phyloP scores from a whole-genome alignment of 2,329 filamentous ascomycete genomes.

The Aspergillus neoniger region DNA sequence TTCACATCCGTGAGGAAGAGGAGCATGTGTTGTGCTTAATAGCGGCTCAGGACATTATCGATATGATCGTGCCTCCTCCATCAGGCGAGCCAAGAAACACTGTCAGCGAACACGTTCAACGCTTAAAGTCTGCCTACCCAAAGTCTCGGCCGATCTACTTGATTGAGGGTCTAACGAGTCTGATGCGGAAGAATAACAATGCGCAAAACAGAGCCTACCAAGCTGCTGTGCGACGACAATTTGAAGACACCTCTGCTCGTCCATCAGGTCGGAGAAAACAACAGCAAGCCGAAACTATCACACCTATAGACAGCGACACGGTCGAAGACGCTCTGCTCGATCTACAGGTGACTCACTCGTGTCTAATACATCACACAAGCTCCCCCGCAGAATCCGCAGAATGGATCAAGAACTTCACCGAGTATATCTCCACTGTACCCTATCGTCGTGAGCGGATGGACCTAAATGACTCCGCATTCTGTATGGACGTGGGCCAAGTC shows the following conservation, averaged over 20 bases:
- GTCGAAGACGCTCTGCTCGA: slow-evolving; percentile 71
- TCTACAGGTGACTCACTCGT: slow-evolving; percentile 67
- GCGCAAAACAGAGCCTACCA: slow-evolving; percentile 68
- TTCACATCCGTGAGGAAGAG: slow-evolving; percentile 54
- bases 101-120: slow-evolving; percentile 58
- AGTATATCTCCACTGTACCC: slow-evolving; percentile 75
- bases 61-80: slow-evolving; percentile 52
- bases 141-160: slow-evolving; percentile 65
- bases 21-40: slow-evolving; percentile 65
- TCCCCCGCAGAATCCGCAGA: slow-evolving; percentile 65
- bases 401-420: slow-evolving; percentile 73
- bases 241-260: slow-evolving; percentile 28
- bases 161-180: slow-evolving; percentile 67
- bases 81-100: slow-evolving; percentile 29
- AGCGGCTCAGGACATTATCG: slow-evolving; percentile 65
- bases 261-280: slow-evolving; percentile 31
- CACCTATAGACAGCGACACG: slow-evolving; percentile 65
- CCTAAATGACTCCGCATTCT: slow-evolving; percentile 61
- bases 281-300: slow-evolving; percentile 39
- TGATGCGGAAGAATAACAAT: slow-evolving; percentile 69
- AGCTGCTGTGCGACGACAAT: slow-evolving; percentile 60
- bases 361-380: slow-evolving; percentile 69
- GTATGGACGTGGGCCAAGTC: slow-evolving; percentile 78
- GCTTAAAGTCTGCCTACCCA: slow-evolving; percentile 57
- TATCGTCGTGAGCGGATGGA: slow-evolving; percentile 59